Evolutionary conservation across 2,329 filamentous ascomycete species (phyloP).

Genomic region (Chalaropsis thielavioides): DNA sequence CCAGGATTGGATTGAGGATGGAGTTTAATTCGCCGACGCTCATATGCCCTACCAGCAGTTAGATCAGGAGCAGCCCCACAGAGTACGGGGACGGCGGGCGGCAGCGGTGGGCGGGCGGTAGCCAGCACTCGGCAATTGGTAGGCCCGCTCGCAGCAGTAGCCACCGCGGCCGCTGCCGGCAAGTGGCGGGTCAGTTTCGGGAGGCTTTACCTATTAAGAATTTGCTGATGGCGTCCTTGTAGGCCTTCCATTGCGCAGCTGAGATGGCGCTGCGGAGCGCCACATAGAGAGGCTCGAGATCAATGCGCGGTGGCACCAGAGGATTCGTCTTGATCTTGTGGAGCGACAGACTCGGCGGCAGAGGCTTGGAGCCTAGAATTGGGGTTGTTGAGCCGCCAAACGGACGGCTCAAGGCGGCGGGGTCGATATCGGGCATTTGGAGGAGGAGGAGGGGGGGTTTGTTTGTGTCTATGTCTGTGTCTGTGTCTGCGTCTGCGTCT

Average conservation of each 20-base stretch:
- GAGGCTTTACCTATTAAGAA: constrained; percentile 43
- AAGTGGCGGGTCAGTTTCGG: constrained; percentile 22
- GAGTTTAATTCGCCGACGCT: constrained; percentile 36
- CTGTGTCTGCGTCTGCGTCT: too few species aligned
- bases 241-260: constrained; percentile 46
- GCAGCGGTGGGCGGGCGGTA: neutral
- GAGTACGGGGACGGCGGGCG: neutral
- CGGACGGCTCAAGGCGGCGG: constrained; percentile 51
- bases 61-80: neutral
- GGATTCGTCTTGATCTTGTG: constrained; percentile 46
- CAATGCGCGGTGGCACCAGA: constrained; percentile 50
- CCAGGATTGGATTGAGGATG: constrained; percentile 50
- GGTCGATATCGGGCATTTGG: constrained; percentile 55
- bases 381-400: constrained; percentile 31
- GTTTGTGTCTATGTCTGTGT: too few species aligned
- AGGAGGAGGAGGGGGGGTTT: constrained; percentile 13
- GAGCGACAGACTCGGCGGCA: constrained; percentile 27
- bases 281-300: constrained; percentile 50
- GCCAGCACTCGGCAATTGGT: neutral
- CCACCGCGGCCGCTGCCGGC: neutral
- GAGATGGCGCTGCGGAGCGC: constrained; percentile 45
- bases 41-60: constrained; percentile 14
- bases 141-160: neutral
- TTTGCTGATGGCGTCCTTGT: constrained; percentile 48
- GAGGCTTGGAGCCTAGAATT: constrained; percentile 30